Evolutionary conservation across 2,329 filamentous ascomycete species (phyloP).

Genomic region (Beauveria sp.): DNA sequence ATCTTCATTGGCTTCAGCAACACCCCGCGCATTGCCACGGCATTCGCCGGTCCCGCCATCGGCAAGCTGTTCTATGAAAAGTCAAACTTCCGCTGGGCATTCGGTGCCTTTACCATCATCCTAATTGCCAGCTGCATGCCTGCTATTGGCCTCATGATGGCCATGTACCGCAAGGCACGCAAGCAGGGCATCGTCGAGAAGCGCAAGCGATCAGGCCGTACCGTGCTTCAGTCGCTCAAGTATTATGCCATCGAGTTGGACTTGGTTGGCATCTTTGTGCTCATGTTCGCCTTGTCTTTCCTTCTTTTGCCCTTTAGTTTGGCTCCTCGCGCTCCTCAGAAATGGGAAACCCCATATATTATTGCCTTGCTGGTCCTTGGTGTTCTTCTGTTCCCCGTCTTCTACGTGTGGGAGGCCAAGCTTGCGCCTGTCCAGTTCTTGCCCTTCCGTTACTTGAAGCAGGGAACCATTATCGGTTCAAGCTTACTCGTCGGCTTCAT

Average conservation of each 20-base stretch:
- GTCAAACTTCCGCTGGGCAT: constrained; percentile 39
- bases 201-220: constrained; percentile 44
- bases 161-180: neutral
- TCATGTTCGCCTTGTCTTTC: constrained; percentile 43
- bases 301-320: constrained; percentile 45
- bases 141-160: constrained; percentile 23
- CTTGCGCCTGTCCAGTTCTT: constrained; percentile 51
- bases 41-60: constrained; percentile 35
- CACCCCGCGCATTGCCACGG: constrained; percentile 36
- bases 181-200: constrained; percentile 20
- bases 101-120: constrained; percentile 57
- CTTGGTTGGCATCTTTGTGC: constrained; percentile 42
- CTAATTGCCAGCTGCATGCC: constrained; percentile 40
- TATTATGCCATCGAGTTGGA: constrained; percentile 55
- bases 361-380: constrained; percentile 44
- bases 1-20: constrained; percentile 34
- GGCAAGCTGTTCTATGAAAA: constrained; percentile 30
- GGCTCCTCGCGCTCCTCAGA: constrained; percentile 23
- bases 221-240: constrained; percentile 34
- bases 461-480: constrained; percentile 40
- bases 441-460: constrained; percentile 40
- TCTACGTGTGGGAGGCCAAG: constrained; percentile 49
- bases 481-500: constrained; percentile 32
- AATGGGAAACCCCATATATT: constrained; percentile 36
- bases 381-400: constrained; percentile 36